These are phyloP conservation scores for Apiospora rasikravindrae DNA, from an alignment of 2,329 filamentous ascomycete genomes.

Conservation along the genomic window DNA sequence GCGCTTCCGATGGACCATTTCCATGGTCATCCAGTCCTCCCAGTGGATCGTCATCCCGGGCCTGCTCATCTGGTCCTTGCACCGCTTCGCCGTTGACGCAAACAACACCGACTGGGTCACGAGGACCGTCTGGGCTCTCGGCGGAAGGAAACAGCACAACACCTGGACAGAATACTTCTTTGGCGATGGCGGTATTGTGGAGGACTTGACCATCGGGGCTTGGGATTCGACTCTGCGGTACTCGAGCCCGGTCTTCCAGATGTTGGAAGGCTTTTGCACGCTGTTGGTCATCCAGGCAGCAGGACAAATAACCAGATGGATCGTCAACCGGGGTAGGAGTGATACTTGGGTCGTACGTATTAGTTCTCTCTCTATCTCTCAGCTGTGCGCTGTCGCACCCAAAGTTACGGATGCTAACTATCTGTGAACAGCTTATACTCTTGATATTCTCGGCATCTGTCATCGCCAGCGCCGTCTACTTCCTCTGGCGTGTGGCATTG, in stretches of 20 bases:
- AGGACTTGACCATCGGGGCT: conserved; percentile 78
- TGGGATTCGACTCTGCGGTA: conserved; percentile 92
- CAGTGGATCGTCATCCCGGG: conserved; percentile 89
- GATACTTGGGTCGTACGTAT: conserved; percentile 91
- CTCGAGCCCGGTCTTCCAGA: conserved; percentile 92
- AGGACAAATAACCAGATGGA: conserved; percentile 91
- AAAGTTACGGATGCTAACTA: conserved; percentile 16
- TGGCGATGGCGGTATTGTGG: conserved; percentile 81
- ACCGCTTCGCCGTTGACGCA: conserved; percentile 93
- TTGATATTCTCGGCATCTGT: conserved; percentile 87
- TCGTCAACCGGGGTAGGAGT: conserved; percentile 90
- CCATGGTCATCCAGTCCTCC: conserved; percentile 71
- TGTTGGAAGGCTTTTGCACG: conserved; percentile 96
- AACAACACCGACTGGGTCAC: conserved; percentile 80
- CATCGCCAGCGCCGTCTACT: conserved; percentile 93
- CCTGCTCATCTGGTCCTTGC: conserved; percentile 92
- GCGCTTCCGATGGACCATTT: conserved; percentile 73
- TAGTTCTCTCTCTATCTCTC: not conserved
- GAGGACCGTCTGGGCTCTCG: conserved; percentile 73
- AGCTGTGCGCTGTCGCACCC: conserved; percentile 19
- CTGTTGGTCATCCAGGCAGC: conserved; percentile 93
- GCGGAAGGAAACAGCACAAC: conserved; percentile 62
- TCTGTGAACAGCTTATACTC: conserved; percentile 73
- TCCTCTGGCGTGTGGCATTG: conserved; percentile 91
- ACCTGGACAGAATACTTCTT: conserved; percentile 85